phyloP scores from a whole-genome alignment of 768 basidiomycete species.

The Russula abietina region DNA sequence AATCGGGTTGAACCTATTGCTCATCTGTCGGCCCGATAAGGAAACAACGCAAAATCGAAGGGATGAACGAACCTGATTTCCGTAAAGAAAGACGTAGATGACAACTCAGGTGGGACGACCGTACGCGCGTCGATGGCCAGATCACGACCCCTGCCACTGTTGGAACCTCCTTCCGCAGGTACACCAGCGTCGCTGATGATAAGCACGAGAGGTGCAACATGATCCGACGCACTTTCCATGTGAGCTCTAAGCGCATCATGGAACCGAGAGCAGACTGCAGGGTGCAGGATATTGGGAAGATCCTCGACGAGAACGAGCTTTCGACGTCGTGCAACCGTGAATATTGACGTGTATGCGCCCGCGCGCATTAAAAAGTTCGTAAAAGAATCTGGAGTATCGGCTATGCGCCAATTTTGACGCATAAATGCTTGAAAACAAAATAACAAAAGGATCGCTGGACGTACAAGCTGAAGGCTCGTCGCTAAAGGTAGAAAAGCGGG shows the following conservation, averaged over 20 bases:
- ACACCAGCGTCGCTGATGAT: constrained; percentile 79
- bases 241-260: constrained; percentile 62
- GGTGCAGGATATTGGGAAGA: constrained; percentile 84
- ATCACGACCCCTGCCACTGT: constrained; percentile 43
- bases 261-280: constrained; percentile 60
- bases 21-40: constrained; percentile 5
- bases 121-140: constrained; percentile 61
- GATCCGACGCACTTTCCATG: constrained; percentile 34
- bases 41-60: not conserved
- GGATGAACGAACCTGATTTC: constrained; percentile 60
- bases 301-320: constrained; percentile 77
- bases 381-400: constrained; percentile 47
- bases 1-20: constrained; percentile 80
- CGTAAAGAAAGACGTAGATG: constrained; percentile 66
- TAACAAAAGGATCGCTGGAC: not conserved
- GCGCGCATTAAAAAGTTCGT: constrained; percentile 70
- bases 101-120: constrained; percentile 60
- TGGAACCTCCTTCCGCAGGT: constrained; percentile 55
- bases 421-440: not conserved
- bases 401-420: constrained; percentile 5
- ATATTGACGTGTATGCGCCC: constrained; percentile 51
- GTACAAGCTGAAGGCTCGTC: constrained; percentile 14
- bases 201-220: constrained; percentile 64
- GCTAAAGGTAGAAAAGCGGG: constrained; percentile 43
- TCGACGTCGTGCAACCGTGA: constrained; percentile 28